Conservation (phyloP, 169 alveolate genomes). For the Plasmodium adleri region DNA sequence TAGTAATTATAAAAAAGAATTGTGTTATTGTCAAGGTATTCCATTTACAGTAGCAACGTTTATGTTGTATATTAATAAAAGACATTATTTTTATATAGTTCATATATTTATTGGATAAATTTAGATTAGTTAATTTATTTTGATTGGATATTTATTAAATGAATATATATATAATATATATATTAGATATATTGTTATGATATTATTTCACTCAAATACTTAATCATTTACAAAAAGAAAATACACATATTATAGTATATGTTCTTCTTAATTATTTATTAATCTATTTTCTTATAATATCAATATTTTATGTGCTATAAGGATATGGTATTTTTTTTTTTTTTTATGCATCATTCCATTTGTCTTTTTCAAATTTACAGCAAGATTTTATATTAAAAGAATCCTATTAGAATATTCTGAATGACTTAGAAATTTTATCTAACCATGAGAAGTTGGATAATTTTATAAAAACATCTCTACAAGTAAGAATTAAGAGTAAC, state of each 20-base stretch:
- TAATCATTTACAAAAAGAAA: conserved; percentile 81
- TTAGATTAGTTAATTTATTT: conserved; percentile 88
- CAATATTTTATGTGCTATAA: conserved; percentile 25
- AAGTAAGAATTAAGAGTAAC: conserved; percentile 11
- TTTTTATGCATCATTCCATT: not conserved
- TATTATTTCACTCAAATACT: conserved; percentile 4
- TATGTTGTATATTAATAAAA: conserved; percentile 93
- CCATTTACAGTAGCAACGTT: conserved; percentile 93
- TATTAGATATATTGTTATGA: conserved; percentile 81
- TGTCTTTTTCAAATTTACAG: conserved; percentile 39
- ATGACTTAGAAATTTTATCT: conserved; percentile 38
- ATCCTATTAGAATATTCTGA: conserved; percentile 39
- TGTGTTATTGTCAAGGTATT: conserved; percentile 94
- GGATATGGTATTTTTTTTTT: conserved; percentile 48
- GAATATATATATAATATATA: conserved; percentile 86
- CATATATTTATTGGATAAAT: conserved; percentile 89
- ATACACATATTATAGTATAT: conserved; percentile 92
- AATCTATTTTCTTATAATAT: conserved; percentile 91
- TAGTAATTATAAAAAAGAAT: conserved; percentile 89
- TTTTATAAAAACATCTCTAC: conserved; percentile 26
- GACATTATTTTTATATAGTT: conserved; percentile 92
- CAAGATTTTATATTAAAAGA: conserved; percentile 24
- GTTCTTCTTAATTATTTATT: conserved; percentile 94
- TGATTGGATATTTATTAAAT: conserved; percentile 90
- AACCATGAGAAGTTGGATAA: conserved; percentile 26